A percentile compares a stretch with the other conserved stretches of the same genome.
phyloP scores from a whole-genome alignment of 2,329 filamentous ascomycete genomes.

The Penicillium griseofulvum region DNA sequence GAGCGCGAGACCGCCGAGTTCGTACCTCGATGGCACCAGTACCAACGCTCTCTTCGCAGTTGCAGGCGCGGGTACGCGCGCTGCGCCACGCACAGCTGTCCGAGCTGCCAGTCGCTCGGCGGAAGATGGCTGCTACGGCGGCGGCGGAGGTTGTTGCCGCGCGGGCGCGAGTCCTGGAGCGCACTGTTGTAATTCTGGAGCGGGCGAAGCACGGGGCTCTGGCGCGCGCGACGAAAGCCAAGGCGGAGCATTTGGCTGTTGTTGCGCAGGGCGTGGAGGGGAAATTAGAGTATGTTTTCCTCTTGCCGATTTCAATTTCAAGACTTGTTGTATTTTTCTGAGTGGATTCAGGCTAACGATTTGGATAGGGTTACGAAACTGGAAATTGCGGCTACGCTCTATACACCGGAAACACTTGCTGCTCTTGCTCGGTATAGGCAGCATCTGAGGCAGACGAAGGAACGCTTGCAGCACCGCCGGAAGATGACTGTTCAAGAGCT shows the following conservation, averaged over 20 bases:
- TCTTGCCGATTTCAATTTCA: not conserved
- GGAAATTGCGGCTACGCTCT: conserved; percentile 37
- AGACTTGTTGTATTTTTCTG: not conserved
- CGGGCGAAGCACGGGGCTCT: conserved; percentile 40
- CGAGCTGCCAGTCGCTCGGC: conserved; percentile 33
- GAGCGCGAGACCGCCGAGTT: conserved; percentile 23
- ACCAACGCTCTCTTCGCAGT: conserved; percentile 26
- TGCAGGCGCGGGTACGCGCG: conserved; percentile 26
- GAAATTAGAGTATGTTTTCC: conserved; percentile 36
- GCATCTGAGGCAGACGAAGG: conserved; percentile 31
- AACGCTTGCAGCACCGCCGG: conserved; percentile 32
- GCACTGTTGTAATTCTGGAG: conserved; percentile 40
- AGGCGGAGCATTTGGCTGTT: conserved; percentile 40
- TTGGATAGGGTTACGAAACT: conserved; percentile 35
- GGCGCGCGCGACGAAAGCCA: conserved; percentile 36
- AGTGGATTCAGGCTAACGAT: not conserved
- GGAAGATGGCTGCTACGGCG: conserved; percentile 35
- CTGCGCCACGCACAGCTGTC: conserved; percentile 34
- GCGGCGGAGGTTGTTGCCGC: conserved; percentile 35
- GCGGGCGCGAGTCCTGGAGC: conserved; percentile 36
- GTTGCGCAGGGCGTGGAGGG: conserved; percentile 40
- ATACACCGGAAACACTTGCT: conserved; percentile 37
- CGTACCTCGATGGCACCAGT: conserved; percentile 22
- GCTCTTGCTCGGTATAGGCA: conserved; percentile 35
- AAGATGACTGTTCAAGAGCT: conserved; percentile 32